These are phyloP conservation scores for Microdochium bolleyi DNA, from an alignment of 2,329 filamentous ascomycete genomes.

Conservation along the genomic window DNA sequence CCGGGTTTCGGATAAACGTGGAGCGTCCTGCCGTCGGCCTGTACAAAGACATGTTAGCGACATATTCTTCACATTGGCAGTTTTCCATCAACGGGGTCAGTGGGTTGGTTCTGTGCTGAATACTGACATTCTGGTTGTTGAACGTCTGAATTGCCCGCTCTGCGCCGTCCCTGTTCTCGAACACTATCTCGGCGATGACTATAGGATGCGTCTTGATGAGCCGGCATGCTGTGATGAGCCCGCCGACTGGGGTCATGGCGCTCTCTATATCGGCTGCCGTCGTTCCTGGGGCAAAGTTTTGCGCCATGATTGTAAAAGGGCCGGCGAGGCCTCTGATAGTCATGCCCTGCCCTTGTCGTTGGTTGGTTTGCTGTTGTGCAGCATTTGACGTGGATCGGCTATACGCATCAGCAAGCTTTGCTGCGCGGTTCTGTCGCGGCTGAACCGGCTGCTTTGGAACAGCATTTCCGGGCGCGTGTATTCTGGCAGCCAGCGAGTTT, in stretches of 20 bases:
- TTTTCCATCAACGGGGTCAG: background rate
- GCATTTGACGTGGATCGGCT: slow-evolving; percentile 19
- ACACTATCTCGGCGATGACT: slow-evolving; percentile 71
- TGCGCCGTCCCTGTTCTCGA: slow-evolving; percentile 63
- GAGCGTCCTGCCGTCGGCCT: slow-evolving; percentile 69
- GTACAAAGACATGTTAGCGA: slow-evolving; percentile 2
- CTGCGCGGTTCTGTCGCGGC: slow-evolving; percentile 21
- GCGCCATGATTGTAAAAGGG: slow-evolving; percentile 64
- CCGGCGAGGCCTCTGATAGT: slow-evolving; percentile 68
- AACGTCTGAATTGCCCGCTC: slow-evolving; percentile 69
- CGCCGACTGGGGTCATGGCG: slow-evolving; percentile 69
- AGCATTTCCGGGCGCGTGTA: slow-evolving; percentile 29
- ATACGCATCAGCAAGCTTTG: slow-evolving; percentile 37
- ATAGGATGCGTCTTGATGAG: slow-evolving; percentile 61
- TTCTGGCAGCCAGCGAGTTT: slow-evolving; percentile 37
- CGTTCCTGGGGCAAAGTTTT: slow-evolving; percentile 77
- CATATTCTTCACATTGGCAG: background rate
- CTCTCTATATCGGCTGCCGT: slow-evolving; percentile 78
- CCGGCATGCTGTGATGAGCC: slow-evolving; percentile 58
- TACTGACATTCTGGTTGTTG: slow-evolving; percentile 66
- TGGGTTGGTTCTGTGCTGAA: background rate
- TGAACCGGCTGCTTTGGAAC: slow-evolving; percentile 16
- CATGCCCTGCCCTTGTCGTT: slow-evolving; percentile 41
- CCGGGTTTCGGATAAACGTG: slow-evolving; percentile 64
- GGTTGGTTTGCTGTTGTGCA: slow-evolving; percentile 22